phyloP scores from a whole-genome alignment of 495 filamentous ascomycete genomes.

The Rostrohypoxylon terebratum region DNA sequence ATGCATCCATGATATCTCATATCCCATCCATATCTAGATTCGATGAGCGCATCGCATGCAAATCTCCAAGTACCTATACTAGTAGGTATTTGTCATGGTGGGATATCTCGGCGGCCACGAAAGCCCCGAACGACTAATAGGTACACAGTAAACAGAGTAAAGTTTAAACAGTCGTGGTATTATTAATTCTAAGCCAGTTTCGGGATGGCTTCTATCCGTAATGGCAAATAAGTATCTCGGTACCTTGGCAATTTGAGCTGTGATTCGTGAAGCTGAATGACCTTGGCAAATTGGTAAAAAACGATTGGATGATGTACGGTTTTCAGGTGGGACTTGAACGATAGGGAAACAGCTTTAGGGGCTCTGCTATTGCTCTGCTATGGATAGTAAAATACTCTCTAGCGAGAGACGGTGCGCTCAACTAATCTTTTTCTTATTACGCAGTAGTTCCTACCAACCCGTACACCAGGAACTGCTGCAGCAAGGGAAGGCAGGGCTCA shows the following conservation, averaged over 20 bases:
- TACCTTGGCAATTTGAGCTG: not conserved
- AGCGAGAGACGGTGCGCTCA: slow-evolving; percentile 33
- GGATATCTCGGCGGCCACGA: not conserved
- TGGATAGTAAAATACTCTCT: no score
- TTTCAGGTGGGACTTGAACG: slow-evolving; percentile 28
- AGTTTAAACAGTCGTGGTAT: slow-evolving; percentile 5
- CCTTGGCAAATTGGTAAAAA: slow-evolving; percentile 33
- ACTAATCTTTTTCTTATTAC: slow-evolving; percentile 20
- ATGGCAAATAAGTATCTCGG: slow-evolving; percentile 3
- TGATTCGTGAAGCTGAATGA: slow-evolving; percentile 23
- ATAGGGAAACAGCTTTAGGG: slow-evolving; percentile 20
- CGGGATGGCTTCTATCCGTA: slow-evolving; percentile 14
- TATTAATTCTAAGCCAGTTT: slow-evolving; percentile 19
- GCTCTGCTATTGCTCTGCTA: no score
- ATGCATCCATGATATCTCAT: not conserved
- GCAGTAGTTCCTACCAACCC: not conserved
- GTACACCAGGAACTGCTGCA: not conserved
- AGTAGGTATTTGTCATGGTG: slow-evolving; percentile 1
- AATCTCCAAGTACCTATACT: not conserved
- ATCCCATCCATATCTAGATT: not conserved
- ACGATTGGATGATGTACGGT: slow-evolving; percentile 38
- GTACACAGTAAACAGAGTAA: no score
- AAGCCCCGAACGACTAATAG: not conserved
- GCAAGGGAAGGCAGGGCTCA: not conserved
- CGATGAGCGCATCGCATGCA: not conserved